These are phyloP conservation scores for Fraxinus xanthoxyloides DNA, from an alignment of 305 asterid species.

Conservation along the genomic window DNA sequence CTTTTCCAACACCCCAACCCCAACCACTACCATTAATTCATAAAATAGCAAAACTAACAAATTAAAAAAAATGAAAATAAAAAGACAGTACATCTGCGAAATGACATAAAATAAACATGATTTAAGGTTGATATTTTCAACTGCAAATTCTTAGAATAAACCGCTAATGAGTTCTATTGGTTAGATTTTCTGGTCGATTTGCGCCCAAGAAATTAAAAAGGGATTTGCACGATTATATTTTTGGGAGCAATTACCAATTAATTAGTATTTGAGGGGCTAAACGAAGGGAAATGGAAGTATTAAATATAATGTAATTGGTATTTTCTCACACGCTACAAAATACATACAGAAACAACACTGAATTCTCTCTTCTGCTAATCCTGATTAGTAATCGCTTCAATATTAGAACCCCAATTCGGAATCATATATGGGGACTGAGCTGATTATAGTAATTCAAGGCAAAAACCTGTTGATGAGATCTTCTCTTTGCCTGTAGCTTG, in stretches of 20 bases:
- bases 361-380: neutral
- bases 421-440: neutral
- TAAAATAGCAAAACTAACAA: neutral
- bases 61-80: neutral
- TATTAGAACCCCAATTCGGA: neutral
- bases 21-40: neutral
- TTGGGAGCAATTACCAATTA: neutral
- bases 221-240: neutral
- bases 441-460: neutral
- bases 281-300: neutral
- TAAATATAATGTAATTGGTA: neutral
- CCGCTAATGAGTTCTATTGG: neutral
- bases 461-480: neutral
- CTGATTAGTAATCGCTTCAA: neutral
- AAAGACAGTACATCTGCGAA: neutral
- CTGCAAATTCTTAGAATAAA: neutral
- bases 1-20: neutral
- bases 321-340: neutral
- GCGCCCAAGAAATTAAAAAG: neutral
- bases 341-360: neutral
- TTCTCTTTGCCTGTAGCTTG: neutral
- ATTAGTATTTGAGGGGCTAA: neutral
- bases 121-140: neutral
- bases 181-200: neutral
- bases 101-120: neutral